phyloP scores from a whole-genome alignment of 2,329 filamentous ascomycete species.

The Botrytis elliptica region DNA sequence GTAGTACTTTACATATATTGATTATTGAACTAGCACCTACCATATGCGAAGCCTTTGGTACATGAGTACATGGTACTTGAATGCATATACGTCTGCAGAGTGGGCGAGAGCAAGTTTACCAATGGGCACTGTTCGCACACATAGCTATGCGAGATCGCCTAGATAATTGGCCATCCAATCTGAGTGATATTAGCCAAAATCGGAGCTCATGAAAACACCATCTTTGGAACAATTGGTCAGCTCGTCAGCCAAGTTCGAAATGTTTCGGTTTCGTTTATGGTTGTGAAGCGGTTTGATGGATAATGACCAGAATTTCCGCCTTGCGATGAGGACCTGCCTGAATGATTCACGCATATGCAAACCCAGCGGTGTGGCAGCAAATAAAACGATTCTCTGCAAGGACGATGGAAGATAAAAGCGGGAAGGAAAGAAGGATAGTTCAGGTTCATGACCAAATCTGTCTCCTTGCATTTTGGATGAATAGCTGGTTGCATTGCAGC shows the following conservation, averaged over 20 bases:
- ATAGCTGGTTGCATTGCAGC: background rate
- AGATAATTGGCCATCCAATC: background rate
- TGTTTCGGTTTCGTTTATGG: background rate
- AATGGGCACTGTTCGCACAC: background rate
- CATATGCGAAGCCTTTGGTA: background rate
- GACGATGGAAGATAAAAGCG: background rate
- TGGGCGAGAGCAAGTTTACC: background rate
- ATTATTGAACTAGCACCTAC: background rate
- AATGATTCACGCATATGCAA: background rate
- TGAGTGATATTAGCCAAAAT: background rate
- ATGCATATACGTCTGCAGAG: background rate
- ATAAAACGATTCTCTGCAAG: conserved; percentile 5
- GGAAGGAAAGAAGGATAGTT: conserved; percentile 4
- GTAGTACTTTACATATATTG: background rate
- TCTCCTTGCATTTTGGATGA: background rate
- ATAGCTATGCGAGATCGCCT: background rate
- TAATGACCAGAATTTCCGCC: background rate
- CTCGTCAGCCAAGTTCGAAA: background rate
- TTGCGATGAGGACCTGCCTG: background rate
- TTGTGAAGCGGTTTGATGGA: background rate
- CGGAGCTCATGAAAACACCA: background rate
- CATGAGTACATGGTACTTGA: background rate
- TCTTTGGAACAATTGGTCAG: background rate
- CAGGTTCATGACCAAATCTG: background rate
- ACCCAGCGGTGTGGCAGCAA: conserved; percentile 10